phyloP scores from a whole-genome alignment of 371 early-diverging fungal genomes.

The Mucor indicus region DNA sequence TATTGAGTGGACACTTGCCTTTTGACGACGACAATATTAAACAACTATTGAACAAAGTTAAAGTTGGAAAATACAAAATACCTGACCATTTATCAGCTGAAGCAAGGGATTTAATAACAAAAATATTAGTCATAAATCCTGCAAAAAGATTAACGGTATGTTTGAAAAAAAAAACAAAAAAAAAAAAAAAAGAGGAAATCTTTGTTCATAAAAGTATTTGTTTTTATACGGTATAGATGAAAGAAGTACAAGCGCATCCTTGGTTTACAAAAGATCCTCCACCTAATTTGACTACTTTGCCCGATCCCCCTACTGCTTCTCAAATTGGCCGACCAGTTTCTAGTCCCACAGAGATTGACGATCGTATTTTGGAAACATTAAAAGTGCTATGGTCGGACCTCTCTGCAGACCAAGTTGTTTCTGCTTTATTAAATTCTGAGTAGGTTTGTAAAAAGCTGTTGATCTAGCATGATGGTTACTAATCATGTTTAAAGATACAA shows the following conservation, averaged over 20 bases:
- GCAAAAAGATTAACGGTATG: conserved; percentile 46
- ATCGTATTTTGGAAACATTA: conserved; percentile 42
- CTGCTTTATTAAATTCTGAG: conserved; percentile 40
- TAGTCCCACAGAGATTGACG: conserved; percentile 36
- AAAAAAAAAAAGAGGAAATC: too few relatives aligned
- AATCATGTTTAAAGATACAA: conserved; percentile 40
- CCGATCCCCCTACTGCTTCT: conserved; percentile 38
- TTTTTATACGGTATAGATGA: conserved; percentile 29
- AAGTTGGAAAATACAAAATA: conserved; percentile 51
- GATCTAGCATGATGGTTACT: too few relatives aligned
- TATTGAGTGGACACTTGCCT: conserved; percentile 86
- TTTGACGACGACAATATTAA: conserved; percentile 93
- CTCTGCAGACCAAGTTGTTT: conserved; percentile 27
- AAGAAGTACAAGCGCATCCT: conserved; percentile 38
- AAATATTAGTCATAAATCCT: conserved; percentile 41
- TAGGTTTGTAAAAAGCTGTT: conserved; percentile 12
- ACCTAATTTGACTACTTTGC: conserved; percentile 27
- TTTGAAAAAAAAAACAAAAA: too few relatives aligned
- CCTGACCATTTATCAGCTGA: conserved; percentile 61
- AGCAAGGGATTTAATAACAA: conserved; percentile 59
- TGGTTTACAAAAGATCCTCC: conserved; percentile 41
- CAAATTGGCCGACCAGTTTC: conserved; percentile 39
- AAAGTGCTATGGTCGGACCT: conserved; percentile 45
- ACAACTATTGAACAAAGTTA: conserved; percentile 69
- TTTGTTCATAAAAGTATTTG: too few relatives aligned